Base-by-base conservation (phyloP, 331 rosid species). In the Prunus yedoensis region DNA sequence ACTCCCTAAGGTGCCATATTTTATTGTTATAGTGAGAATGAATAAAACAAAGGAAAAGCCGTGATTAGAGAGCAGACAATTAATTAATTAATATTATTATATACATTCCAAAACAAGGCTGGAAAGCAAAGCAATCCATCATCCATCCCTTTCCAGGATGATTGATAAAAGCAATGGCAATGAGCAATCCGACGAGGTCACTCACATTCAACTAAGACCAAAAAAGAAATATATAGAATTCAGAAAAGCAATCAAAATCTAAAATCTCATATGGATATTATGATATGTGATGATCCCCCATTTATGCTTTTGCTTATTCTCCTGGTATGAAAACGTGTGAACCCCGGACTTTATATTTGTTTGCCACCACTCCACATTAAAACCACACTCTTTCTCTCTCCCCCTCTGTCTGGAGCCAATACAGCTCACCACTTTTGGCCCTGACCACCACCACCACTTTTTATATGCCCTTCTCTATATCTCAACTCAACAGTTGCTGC, bases 151-250 rank as follows among this genome's bases (percentile, higher is more conserved):
- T 10, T 18, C 69, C 49, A 18, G 17, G 21, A 27, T 60, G 59
- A 61, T 47, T 18, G 70, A 61, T 18, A 53, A 27, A 74, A 61
- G 77, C 77, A 74, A 74, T 3, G 77, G 38, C 77, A 59, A 73
- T 18, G 68, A 13, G 21, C 38, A 14, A 67, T 11, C 5, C 16
- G 4, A 38, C 16, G 14, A 38, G 43, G 9, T 38, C 43, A 38
- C 9, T 7, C 43, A 38, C 43, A 38, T 38, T 38, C 43, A 38
- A 38, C 43, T 38, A 38, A 38, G 43, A 38, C 10, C 0, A 0
- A 61, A 28, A 58, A 57, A 57, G 15, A 25, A 20, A 27, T 27
- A 57, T 57, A 57, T 57, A 8, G 6, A 57, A 23, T 21, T 57
- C 20, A 18, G 10, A n/a, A 21, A 21, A n/a, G 43, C 9, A 38